Conservation (phyloP, 129 eudicot genomes). For the Centrapalus pauciflorus region DNA sequence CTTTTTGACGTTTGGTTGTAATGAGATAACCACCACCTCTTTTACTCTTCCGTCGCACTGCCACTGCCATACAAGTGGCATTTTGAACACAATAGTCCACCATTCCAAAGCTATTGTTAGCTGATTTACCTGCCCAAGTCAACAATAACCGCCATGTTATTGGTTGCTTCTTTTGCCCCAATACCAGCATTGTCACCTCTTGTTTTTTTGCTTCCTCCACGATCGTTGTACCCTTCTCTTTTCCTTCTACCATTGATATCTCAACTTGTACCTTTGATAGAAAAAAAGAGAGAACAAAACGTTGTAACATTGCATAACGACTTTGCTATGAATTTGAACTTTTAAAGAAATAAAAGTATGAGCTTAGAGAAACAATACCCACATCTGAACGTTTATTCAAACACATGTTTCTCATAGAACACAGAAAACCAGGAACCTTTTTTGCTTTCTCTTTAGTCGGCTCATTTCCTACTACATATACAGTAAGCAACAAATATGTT, state of each 20-base stretch:
- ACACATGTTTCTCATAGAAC: slow-evolving; percentile 54
- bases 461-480: slow-evolving; percentile 32
- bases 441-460: slow-evolving; percentile 35
- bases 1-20: slow-evolving; percentile 87
- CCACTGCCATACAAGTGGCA: slow-evolving; percentile 86
- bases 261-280: slow-evolving; percentile 49
- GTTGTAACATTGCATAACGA: neutral
- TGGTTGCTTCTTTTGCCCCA: slow-evolving; percentile 76
- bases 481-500: neutral
- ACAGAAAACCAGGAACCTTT: slow-evolving; percentile 48
- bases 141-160: slow-evolving; percentile 45
- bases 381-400: slow-evolving; percentile 67
- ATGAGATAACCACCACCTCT: slow-evolving; percentile 79
- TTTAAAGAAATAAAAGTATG: neutral
- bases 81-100: slow-evolving; percentile 88
- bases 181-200: slow-evolving; percentile 58
- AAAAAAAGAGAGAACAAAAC: neutral
- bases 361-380: slow-evolving; percentile 6
- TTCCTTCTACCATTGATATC: slow-evolving; percentile 57
- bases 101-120: slow-evolving; percentile 38
- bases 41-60: slow-evolving; percentile 78
- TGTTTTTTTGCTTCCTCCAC: slow-evolving; percentile 65
- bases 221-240: slow-evolving; percentile 69
- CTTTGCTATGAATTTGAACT: no score
- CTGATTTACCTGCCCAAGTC: slow-evolving; percentile 58